Evolutionary conservation across 129 eudicot genomes (phyloP), one percentile per base, ranked within the genome.

Genomic region (Flaveria brownii): DNA sequence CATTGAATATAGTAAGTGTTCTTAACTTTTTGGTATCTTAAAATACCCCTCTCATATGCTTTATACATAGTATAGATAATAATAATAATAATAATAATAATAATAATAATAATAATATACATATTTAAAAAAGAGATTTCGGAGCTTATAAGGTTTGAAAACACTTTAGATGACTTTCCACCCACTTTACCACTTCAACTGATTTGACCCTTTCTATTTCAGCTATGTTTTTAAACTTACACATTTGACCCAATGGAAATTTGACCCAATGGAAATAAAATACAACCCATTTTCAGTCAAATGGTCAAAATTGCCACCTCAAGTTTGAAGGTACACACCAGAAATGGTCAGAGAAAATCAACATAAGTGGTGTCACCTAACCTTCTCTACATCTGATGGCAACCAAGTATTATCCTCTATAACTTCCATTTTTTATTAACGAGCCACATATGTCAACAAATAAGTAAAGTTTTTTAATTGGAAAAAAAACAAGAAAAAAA

Each of bases 381-480:
- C 43, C 57, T 42, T 42, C 23, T 56, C 70, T 30, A 33, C 49
- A 64, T 30, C 47, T 1, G 5, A 60, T 56, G 59, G 43, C 70
- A 74, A 41, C 45, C 16, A 9, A 56, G 9, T 28, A 14, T 26
- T 62, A 62, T 68, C 74, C n/a, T 45, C 20, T 22, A 69, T 46
- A 22, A 57, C 23, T 41, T 56, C 26, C 42, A 61, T 74, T 25
- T 26, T 26, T 46, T 61, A 47, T 43, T 74, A 23, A 74, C 69
- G 61, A 2, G 70, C 20, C 49, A 75, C 10, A 51, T 13, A 73
- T 64, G 47, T 20, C 78, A 57, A 3, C 51, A 50, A 28, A 63
- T 20, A 20, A 63, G 72, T 49, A 28, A 4, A 43, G 45, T 39
- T 62, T 75, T 33, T 26, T 20, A 57, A 68, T 20, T 4, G 50